Percentiles rank a stretch among this genome's conserved stretches.
Evolutionary conservation across 441 rosid genomes (phyloP).

Genomic region (Omphalea diandra): DNA sequence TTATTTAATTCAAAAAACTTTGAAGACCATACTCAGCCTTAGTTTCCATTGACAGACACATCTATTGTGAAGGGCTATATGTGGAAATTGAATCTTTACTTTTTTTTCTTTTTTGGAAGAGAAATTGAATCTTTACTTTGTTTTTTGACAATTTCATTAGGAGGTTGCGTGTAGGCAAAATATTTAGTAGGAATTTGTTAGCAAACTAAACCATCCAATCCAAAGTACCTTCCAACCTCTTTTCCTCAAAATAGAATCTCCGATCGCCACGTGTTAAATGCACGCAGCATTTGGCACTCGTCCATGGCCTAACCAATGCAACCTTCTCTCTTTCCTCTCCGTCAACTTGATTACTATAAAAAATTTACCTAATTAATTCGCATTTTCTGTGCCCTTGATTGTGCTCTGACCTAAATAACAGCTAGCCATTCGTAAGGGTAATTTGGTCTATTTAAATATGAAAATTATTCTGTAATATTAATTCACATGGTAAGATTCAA

Average conservation of each 20-base stretch:
- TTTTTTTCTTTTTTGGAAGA: too few relatives aligned
- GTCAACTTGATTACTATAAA: not conserved
- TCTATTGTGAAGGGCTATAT: too few relatives aligned
- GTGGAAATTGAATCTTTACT: too few relatives aligned
- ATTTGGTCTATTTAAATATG: not conserved
- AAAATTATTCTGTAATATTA: too few relatives aligned
- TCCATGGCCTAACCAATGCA: slow-evolving; percentile 12
- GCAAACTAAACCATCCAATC: slow-evolving; percentile 40
- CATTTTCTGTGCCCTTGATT: not conserved
- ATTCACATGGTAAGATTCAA: too few relatives aligned
- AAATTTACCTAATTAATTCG: not conserved
- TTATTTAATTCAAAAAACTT: too few relatives aligned
- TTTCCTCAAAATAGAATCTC: slow-evolving; percentile 1
- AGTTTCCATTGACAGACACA: too few relatives aligned
- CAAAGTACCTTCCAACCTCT: slow-evolving; percentile 21
- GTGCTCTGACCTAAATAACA: slow-evolving; percentile 14
- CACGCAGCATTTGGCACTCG: not conserved
- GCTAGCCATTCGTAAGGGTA: not conserved
- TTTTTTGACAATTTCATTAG: slow-evolving; percentile 21
- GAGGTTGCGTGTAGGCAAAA: slow-evolving; percentile 55
- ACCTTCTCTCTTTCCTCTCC: not conserved
- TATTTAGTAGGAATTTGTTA: slow-evolving; percentile 26
- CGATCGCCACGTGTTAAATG: not conserved
- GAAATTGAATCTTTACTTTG: too few relatives aligned
- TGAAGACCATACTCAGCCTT: too few relatives aligned